Percentiles rank a stretch among this genome's conserved stretches.
phyloP scores from a whole-genome alignment of 2,329 filamentous ascomycete genomes.

The Pleoardoris graminearum region DNA sequence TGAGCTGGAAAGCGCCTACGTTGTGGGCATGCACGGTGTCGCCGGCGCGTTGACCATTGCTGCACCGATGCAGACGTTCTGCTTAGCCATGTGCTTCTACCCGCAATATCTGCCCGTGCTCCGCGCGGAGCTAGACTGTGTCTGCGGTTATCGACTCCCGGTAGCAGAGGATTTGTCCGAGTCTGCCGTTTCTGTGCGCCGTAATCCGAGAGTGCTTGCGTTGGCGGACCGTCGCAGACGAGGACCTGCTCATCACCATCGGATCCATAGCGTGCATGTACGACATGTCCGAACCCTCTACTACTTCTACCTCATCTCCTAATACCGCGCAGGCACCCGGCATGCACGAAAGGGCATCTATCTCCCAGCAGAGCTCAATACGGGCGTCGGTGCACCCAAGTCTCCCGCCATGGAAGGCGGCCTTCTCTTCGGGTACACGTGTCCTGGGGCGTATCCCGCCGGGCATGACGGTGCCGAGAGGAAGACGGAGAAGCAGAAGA shows the following conservation, averaged over 20 bases:
- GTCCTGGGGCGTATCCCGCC: conserved; percentile 26
- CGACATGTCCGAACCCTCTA: conserved; percentile 32
- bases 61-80: conserved; percentile 53
- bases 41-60: conserved; percentile 53
- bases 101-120: conserved; percentile 49
- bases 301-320: neutral
- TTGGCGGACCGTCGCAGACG: conserved; percentile 51
- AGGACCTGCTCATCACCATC: conserved; percentile 48
- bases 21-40: conserved; percentile 54
- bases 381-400: conserved; percentile 24
- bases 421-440: conserved; percentile 31
- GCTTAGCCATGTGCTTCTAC: conserved; percentile 51
- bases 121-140: conserved; percentile 47
- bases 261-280: conserved; percentile 53
- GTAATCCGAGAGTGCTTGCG: conserved; percentile 47
- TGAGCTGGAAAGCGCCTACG: conserved; percentile 51
- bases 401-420: conserved; percentile 27
- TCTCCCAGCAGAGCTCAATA: conserved; percentile 42
- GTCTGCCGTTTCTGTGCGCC: conserved; percentile 46
- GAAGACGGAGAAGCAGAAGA: conserved; percentile 24
- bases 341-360: conserved; percentile 40
- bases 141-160: conserved; percentile 46
- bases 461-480: conserved; percentile 5
- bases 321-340: conserved; percentile 12
- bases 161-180: conserved; percentile 43